Base-by-base conservation (phyloP, 306 rosid genomes). In the Lagenaria siceraria region DNA sequence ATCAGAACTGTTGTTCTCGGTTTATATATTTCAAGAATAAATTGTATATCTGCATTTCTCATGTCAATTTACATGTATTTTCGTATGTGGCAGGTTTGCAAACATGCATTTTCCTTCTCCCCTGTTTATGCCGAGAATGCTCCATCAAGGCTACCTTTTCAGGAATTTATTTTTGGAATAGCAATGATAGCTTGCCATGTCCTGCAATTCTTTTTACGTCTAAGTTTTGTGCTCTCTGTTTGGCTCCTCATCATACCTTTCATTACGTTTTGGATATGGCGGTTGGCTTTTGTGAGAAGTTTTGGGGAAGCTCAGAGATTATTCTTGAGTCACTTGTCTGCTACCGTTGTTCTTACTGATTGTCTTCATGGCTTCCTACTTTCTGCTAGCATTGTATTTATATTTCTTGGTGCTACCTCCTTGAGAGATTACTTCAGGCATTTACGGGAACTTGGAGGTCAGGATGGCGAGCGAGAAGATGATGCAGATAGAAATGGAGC, bases 181-280 rank as follows among this genome's bases (percentile, higher is more conserved):
- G 91, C 91, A 76, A 89, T 92, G 98, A 96, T 92, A 84, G 96
- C 99, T 65, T 96, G 99, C 74, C 97, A 92, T 84, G 96, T 96
- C 60, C 86, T 96, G 87, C 98, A 92, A 78, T 96, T 96, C 89
- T 84, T 92, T 82, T 73, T 96, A 84, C 99, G 99, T 56, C 89
- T 96, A 77, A 88, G 98, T 78, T 96, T 96, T 88, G 99, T 96
- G 74, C 88, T 96, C 48, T 88, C 99, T 14, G 99, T 96, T 70
- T 96, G 99, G 99, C 97, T 96, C 77, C 88, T 96, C 72, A 96
- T 96, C 46, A 92, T 96, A 79, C 99, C 98, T 74, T 96, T 96
- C 75, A 90, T 96, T 84, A 96, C 99, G 24, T 96, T 96, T 82
- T 96, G 99, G 99, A 96, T 92, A 80, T 96, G 99, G 99, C 89